Evolutionary conservation across 1,139 yeast species (phyloP).

Genomic region (Geotrichum cucujoidarum): DNA sequence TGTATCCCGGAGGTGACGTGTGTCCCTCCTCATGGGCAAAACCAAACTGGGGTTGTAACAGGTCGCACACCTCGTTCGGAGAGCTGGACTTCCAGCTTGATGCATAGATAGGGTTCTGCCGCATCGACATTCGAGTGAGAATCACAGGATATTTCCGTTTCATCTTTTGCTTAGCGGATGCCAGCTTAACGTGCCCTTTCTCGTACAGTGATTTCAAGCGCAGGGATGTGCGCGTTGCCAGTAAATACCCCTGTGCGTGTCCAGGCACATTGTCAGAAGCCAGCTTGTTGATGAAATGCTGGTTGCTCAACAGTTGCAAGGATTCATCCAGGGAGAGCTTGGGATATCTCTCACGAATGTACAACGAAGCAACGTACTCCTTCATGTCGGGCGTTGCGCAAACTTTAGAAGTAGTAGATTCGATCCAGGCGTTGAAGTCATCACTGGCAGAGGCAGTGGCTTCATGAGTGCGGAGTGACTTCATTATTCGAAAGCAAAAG

Average conservation of each 20-base stretch:
- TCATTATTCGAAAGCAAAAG: too few species aligned
- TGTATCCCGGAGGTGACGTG: too few species aligned
- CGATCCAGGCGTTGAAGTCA: too few species aligned
- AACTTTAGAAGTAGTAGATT: background rate
- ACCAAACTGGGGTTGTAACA: too few species aligned
- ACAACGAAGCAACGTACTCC: constrained; percentile 5
- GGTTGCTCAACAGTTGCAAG: background rate
- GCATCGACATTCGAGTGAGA: background rate
- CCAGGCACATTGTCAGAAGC: background rate
- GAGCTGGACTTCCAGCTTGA: background rate
- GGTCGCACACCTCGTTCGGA: too few species aligned
- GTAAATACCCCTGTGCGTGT: constrained; percentile 1
- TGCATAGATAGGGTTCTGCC: background rate
- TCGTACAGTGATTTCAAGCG: background rate
- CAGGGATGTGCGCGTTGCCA: background rate
- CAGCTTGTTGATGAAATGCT: background rate
- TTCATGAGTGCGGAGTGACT: too few species aligned
- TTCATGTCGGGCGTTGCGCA: background rate
- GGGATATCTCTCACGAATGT: constrained; percentile 1
- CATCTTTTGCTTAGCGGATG: background rate
- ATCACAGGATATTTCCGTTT: background rate
- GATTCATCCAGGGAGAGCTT: background rate
- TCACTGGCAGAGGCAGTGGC: too few species aligned
- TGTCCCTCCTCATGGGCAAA: too few species aligned
- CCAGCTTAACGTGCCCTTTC: background rate